Evolutionary conservation across 1,284 basidiomycete genomes (phyloP), one percentile per base, ranked within the genome.

Genomic region (Fomitopsis pinicola): DNA sequence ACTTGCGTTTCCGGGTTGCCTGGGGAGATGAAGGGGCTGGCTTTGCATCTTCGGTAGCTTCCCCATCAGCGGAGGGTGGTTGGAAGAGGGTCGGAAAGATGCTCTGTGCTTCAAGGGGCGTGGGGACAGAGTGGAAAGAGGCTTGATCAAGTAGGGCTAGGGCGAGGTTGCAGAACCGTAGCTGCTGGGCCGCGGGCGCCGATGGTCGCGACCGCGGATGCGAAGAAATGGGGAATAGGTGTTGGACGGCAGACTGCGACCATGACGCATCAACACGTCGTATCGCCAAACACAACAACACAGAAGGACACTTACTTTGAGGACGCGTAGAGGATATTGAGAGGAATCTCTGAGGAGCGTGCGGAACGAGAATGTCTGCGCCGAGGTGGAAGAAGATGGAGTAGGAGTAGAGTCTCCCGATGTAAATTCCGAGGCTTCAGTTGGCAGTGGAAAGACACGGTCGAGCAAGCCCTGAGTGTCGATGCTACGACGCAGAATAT

Each of bases 401-500:
- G 63, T 61, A 2, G 67, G 60, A 15, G 61, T 55, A 22, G 69
- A 61, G 30, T 68, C 69, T 70, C 74, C 50, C 1, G 74, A 73
- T 1, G 74, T 69, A 17, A 76, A 72, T 17, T 77, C 70, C 57
- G 71, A 71, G 40, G 75, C 68, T 62, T 78, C 73, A n/a, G 72
- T 66, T 15, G 80, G 75, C 7, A 86, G 74, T 22, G 87, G 84
- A 69, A 89, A 88, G 64, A 90, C 87, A 67, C 90, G 86, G 78
- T 92, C 89, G n/a, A 93, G 83, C 3, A 92, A 78, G 58, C 86
- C 87, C 67, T 91, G 89, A 0, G 80, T 80, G 71, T 92, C 91
- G 61, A 84, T 77, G 68, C 88, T 90, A 70, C 50, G 62, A 38
- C 50, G 44, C 54, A 67, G 42, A 17, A 28, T 48, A 9, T 52